phyloP scores from a whole-genome alignment of 768 basidiomycete species.

The Pleurotus salmoneostramineus region DNA sequence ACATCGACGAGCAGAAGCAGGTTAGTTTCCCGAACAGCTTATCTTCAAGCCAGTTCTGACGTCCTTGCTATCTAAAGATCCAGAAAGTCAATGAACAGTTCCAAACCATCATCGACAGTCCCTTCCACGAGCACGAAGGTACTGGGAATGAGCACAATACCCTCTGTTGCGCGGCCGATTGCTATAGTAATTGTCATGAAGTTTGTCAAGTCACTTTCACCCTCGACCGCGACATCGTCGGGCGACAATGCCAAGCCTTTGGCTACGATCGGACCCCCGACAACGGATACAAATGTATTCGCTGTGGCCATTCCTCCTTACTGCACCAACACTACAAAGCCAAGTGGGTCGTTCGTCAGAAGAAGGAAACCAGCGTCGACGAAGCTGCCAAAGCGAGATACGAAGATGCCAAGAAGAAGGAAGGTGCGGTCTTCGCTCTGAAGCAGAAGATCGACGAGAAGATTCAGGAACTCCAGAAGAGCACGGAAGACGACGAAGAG shows the following conservation, averaged over 20 bases:
- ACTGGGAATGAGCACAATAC: conserved; percentile 8
- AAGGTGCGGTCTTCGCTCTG: not conserved
- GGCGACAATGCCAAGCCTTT: conserved; percentile 1
- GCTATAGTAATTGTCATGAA: conserved; percentile 13
- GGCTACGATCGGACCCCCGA: not conserved
- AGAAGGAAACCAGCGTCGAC: not conserved
- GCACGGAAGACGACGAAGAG: not conserved
- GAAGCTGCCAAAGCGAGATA: not conserved
- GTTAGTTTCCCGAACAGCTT: not conserved
- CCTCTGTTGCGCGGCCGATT: conserved; percentile 9
- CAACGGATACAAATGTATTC: not conserved
- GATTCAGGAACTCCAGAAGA: not conserved
- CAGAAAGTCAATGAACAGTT: conserved; percentile 7
- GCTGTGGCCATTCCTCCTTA: not conserved
- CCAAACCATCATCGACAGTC: conserved; percentile 7
- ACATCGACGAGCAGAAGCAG: conserved; percentile 6
- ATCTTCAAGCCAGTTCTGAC: not conserved
- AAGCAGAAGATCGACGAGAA: not conserved
- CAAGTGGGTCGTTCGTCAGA: not conserved
- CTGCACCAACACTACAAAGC: conserved; percentile 3
- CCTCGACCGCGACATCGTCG: conserved; percentile 5
- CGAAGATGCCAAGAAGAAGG: not conserved
- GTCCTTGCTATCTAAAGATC: not conserved
- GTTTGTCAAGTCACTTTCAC: conserved; percentile 9
- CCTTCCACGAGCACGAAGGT: conserved; percentile 6